phyloP scores from a whole-genome alignment of 345 rosid genomes.

The Eutrema yunnanense region DNA sequence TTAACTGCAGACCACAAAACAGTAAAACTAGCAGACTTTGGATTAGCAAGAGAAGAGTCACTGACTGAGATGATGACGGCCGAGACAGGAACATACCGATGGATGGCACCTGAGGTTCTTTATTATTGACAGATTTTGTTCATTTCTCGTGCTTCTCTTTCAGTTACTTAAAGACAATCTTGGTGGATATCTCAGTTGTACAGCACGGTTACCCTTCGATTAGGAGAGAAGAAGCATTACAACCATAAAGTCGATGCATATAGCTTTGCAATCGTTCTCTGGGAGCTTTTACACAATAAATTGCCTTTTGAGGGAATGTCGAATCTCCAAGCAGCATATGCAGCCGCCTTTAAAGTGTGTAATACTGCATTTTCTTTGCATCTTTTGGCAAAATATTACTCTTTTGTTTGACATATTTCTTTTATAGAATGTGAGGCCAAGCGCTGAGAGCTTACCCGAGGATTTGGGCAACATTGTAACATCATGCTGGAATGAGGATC shows the following conservation, averaged over 20 bases:
- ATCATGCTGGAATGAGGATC: slow-evolving; percentile 93
- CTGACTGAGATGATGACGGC: slow-evolving; percentile 98
- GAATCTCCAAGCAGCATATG: slow-evolving; percentile 96
- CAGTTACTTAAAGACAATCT: neutral
- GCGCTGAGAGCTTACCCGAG: slow-evolving; percentile 74
- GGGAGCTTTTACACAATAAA: slow-evolving; percentile 96
- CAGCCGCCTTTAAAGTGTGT: slow-evolving; percentile 87
- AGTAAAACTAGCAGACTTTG: slow-evolving; percentile 90
- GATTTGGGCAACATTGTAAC: slow-evolving; percentile 73
- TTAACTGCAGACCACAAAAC: slow-evolving; percentile 86
- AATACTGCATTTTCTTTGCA: neutral
- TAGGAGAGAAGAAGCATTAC: slow-evolving; percentile 95
- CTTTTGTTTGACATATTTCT: neutral
- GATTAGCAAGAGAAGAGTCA: slow-evolving; percentile 95
- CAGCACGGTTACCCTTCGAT: slow-evolving; percentile 86
- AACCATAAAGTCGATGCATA: slow-evolving; percentile 95
- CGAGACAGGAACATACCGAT: slow-evolving; percentile 91
- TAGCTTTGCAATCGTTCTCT: slow-evolving; percentile 91
- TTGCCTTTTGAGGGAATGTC: slow-evolving; percentile 98
- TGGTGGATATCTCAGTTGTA: slow-evolving; percentile 52
- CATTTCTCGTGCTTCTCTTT: neutral
- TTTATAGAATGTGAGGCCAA: slow-evolving; percentile 81
- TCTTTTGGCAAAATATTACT: neutral
- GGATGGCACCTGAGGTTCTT: slow-evolving; percentile 97
- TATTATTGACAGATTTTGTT: neutral